Evolutionary conservation across 2,329 filamentous ascomycete genomes (phyloP).

Genomic region (Mycosphaerella sp.): DNA sequence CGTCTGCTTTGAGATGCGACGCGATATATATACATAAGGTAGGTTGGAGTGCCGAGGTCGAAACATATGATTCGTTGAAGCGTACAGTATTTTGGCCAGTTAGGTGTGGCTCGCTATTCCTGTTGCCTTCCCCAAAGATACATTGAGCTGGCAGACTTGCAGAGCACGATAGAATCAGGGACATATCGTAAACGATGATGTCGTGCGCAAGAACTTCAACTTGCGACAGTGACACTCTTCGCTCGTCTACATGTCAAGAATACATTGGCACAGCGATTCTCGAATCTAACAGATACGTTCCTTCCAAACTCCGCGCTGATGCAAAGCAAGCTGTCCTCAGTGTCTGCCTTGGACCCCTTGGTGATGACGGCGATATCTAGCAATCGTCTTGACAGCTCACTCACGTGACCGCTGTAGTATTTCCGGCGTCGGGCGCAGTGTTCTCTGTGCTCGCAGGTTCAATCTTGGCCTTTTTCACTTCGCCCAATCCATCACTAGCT

Average conservation of each 20-base stretch:
- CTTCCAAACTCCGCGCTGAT: neutral
- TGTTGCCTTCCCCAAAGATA: too few relatives aligned
- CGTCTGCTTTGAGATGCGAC: too few relatives aligned
- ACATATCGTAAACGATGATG: too few relatives aligned
- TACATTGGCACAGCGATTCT: neutral
- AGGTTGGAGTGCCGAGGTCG: too few relatives aligned
- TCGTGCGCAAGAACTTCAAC: too few relatives aligned
- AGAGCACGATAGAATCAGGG: too few relatives aligned
- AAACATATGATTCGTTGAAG: too few relatives aligned
- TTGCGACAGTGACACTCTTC: neutral
- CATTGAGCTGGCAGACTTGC: too few relatives aligned
- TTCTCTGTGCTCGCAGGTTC: slow-evolving; percentile 20
- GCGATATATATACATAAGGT: too few relatives aligned
- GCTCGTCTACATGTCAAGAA: neutral
- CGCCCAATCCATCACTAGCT: slow-evolving; percentile 34
- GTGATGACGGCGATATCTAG: neutral
- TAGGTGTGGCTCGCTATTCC: too few relatives aligned
- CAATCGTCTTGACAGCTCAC: too few relatives aligned
- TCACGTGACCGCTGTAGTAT: neutral
- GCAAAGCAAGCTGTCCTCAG: neutral
- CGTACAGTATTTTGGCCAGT: too few relatives aligned
- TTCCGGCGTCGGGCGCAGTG: neutral
- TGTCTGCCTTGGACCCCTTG: neutral
- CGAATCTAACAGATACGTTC: neutral
- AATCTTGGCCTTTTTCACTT: slow-evolving; percentile 39